A percentile compares a stretch with the other conserved stretches of the same genome.
Conservation (phyloP, 2,329 filamentous ascomycete species). For the Fusarium hostae region DNA sequence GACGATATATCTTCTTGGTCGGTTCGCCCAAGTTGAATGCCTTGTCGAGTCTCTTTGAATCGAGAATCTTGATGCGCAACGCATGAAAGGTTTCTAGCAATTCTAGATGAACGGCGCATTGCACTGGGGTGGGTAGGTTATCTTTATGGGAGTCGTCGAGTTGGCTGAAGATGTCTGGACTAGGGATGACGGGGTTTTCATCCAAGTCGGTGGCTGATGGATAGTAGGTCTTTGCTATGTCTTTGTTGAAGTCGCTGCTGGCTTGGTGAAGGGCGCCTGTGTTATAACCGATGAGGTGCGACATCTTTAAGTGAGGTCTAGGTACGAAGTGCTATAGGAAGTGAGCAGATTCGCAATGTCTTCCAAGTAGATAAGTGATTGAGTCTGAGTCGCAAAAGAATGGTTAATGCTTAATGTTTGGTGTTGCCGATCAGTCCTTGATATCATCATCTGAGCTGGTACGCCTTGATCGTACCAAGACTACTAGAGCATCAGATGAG, state of each 20-base stretch:
- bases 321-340: background rate
- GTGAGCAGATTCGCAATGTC: no score
- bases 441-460: background rate
- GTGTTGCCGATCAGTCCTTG: background rate
- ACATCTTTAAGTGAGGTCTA: constrained; percentile 6
- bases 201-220: background rate
- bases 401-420: no score
- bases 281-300: constrained; percentile 29
- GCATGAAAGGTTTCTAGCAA: constrained; percentile 67
- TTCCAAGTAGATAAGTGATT: background rate
- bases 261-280: constrained; percentile 16
- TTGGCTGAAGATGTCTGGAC: constrained; percentile 13
- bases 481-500: constrained; percentile 6
- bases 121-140: constrained; percentile 18
- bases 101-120: constrained; percentile 68
- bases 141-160: constrained; percentile 6
- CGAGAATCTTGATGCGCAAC: constrained; percentile 51
- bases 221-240: constrained; percentile 3
- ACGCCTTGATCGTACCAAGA: background rate
- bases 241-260: constrained; percentile 1
- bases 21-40: constrained; percentile 21
- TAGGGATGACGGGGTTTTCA: constrained; percentile 30
- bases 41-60: constrained; percentile 21
- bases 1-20: constrained; percentile 28
- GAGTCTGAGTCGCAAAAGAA: background rate